phyloP scores from a whole-genome alignment of 176 grass and related monocot species.

The barley (Hordeum vulgare) region MorexV3_pseudomolecules_assembly NC_058522.1:504094313-504094812 shows the following conservation, averaged over 20 bases:
- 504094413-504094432: constrained; percentile 46
- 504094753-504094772: constrained; percentile 42
- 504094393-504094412: constrained; percentile 24
- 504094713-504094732: constrained; percentile 50
- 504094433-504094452: constrained; percentile 47
- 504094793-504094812: constrained; percentile 87
- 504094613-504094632: constrained; percentile 70
- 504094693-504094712: constrained; percentile 57
- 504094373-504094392: constrained; percentile 21
- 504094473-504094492: constrained; percentile 46
- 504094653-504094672: constrained; percentile 77
- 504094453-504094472: constrained; percentile 43
- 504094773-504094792: constrained; percentile 73
- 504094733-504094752: constrained; percentile 60
- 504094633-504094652: constrained; percentile 76
- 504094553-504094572: constrained; percentile 49
- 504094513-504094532: constrained; percentile 28
- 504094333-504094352: constrained; percentile 30
- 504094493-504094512: constrained; percentile 29
- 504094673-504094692: constrained; percentile 90
- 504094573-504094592: constrained; percentile 48
- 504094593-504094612: constrained; percentile 70
- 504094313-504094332: constrained; percentile 40
- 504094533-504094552: constrained; percentile 36
- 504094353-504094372: constrained; percentile 27